Evolutionary conservation across 805 yeast genomes (phyloP).

Genomic region (Candida sanyiensis): DNA sequence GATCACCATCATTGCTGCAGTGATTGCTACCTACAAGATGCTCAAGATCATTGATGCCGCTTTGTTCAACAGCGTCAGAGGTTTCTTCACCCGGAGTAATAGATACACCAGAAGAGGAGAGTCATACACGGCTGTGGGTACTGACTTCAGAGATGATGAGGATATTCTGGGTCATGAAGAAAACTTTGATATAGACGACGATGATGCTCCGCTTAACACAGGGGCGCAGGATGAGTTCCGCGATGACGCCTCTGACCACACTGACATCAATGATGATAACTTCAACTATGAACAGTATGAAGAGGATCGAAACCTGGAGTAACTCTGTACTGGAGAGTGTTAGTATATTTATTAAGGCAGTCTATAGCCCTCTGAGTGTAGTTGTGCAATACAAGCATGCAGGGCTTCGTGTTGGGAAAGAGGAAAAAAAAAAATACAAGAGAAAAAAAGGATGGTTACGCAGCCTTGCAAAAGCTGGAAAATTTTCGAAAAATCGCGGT

Average conservation of each 20-base stretch:
- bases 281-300: constrained; percentile 11
- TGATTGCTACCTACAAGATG: constrained; percentile 28
- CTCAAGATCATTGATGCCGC: constrained; percentile 22
- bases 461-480: neutral
- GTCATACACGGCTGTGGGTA: constrained; percentile 16
- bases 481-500: neutral
- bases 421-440: neutral
- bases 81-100: constrained; percentile 16
- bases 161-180: constrained; percentile 22
- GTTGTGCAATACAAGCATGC: no score
- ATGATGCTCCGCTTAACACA: constrained; percentile 7
- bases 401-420: no score
- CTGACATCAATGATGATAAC: constrained; percentile 7
- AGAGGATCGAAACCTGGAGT: constrained; percentile 16
- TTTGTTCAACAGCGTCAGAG: constrained; percentile 14
- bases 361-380: no score
- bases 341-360: no score
- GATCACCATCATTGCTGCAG: constrained; percentile 30
- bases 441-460: neutral
- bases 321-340: neutral
- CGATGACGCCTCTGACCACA: constrained; percentile 9
- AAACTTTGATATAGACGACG: constrained; percentile 23
- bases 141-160: constrained; percentile 22
- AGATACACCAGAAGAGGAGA: constrained; percentile 22
- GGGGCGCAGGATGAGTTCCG: neutral